Conservation (phyloP, 768 basidiomycete genomes). For the Flagelloscypha sp. region DNA sequence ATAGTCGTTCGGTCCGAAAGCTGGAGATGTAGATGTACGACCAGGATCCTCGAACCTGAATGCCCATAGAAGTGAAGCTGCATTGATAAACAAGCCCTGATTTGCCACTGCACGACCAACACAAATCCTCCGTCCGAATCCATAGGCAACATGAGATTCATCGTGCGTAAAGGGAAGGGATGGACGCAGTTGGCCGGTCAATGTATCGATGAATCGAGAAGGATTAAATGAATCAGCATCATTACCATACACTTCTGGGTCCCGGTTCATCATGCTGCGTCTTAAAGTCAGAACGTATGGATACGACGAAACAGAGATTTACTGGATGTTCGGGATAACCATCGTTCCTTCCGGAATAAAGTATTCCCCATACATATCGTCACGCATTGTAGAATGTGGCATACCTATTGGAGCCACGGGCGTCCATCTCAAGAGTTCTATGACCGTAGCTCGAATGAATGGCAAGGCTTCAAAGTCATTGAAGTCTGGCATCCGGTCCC, state of each 20-base stretch:
- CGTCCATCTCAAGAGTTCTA: constrained; percentile 11
- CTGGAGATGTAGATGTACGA: background rate
- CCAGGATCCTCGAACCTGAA: background rate
- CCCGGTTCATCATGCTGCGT: constrained; percentile 15
- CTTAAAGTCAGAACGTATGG: too few relatives aligned
- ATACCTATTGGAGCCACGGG: constrained; percentile 12
- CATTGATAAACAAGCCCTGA: background rate
- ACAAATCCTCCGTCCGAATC: constrained; percentile 8
- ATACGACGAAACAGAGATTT: too few relatives aligned
- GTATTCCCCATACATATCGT: constrained; percentile 22
- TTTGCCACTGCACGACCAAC: constrained; percentile 1
- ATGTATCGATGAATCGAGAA: constrained; percentile 12
- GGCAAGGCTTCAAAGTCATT: constrained; percentile 10
- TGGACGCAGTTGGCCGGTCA: constrained; percentile 3
- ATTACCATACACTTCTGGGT: constrained; percentile 13
- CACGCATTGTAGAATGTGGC: constrained; percentile 15
- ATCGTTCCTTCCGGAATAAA: constrained; percentile 22
- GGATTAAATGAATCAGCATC: constrained; percentile 16
- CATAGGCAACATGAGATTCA: constrained; percentile 5
- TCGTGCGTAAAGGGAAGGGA: background rate
- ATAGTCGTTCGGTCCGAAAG: background rate
- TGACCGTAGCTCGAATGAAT: constrained; percentile 12
- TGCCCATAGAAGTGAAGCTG: background rate
- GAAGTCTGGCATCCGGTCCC: constrained; percentile 13
- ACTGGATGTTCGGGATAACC: too few relatives aligned